Evolutionary conservation across 768 basidiomycete species (phyloP).

Genomic region (Pilatotrama ljubarskyi): DNA sequence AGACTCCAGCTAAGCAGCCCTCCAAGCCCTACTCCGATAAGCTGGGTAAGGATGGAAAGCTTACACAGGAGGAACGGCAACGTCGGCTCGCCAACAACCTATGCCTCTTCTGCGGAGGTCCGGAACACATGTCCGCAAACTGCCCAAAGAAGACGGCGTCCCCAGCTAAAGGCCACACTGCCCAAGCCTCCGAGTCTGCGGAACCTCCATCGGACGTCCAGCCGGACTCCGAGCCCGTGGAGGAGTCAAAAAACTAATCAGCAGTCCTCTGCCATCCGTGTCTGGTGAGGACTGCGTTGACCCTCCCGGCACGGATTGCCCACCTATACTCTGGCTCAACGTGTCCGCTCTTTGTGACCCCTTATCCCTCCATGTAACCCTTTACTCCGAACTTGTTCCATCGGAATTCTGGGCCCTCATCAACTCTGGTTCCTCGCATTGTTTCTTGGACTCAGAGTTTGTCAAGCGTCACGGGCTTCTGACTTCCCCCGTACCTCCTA

Average conservation of each 20-base stretch:
- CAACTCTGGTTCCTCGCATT: constrained; percentile 8
- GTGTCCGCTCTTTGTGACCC: constrained; percentile 6
- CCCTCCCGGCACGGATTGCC: neutral
- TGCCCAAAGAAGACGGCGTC: too few species aligned
- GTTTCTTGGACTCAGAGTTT: neutral
- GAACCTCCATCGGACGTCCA: neutral
- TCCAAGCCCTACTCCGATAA: too few species aligned
- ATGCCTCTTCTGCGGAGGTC: too few species aligned
- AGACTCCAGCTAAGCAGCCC: too few species aligned
- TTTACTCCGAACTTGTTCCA: neutral
- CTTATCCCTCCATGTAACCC: neutral
- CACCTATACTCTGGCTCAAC: neutral
- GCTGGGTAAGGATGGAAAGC: too few species aligned
- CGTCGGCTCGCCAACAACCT: too few species aligned
- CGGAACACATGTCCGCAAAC: too few species aligned
- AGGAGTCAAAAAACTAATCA: constrained; percentile 7
- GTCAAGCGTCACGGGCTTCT: neutral
- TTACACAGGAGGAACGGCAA: too few species aligned
- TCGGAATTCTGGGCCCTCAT: neutral
- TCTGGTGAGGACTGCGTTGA: constrained; percentile 7
- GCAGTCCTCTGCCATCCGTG: constrained; percentile 1
- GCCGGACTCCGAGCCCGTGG: neutral
- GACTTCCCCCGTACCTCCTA: neutral
- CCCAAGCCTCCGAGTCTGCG: neutral
- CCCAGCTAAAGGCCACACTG: too few species aligned